phyloP scores from a whole-genome alignment of 768 basidiomycete genomes.

The Arthromyces matolae region DNA sequence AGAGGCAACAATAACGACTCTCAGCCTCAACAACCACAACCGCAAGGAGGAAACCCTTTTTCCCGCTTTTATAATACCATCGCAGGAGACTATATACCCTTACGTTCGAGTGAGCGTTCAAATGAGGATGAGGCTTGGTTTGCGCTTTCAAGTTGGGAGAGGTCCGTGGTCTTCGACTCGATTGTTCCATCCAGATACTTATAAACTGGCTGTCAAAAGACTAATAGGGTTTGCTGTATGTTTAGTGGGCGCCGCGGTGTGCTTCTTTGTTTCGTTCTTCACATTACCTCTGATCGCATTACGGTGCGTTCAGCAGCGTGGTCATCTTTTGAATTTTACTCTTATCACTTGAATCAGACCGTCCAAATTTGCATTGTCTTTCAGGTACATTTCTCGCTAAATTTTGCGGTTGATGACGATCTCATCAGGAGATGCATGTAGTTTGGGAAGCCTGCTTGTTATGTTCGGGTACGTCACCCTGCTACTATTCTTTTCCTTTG shows the following conservation, averaged over 20 bases:
- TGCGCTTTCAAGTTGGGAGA: constrained; percentile 89
- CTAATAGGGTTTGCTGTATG: constrained; percentile 90
- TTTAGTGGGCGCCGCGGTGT: constrained; percentile 84
- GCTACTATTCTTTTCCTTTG: background rate
- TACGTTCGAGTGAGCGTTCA: constrained; percentile 74
- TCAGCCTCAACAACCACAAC: constrained; percentile 27
- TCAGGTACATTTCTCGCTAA: constrained; percentile 48
- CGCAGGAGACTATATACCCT: constrained; percentile 83
- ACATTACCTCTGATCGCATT: constrained; percentile 58
- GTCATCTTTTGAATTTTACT: constrained; percentile 7
- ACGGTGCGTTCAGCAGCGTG: constrained; percentile 26
- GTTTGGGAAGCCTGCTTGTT: constrained; percentile 86
- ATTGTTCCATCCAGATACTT: background rate
- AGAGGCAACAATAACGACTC: constrained; percentile 67
- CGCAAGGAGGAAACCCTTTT: constrained; percentile 59
- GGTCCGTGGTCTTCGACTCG: constrained; percentile 40
- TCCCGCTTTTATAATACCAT: constrained; percentile 84
- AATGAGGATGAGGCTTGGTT: constrained; percentile 98
- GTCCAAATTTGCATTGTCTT: constrained; percentile 86
- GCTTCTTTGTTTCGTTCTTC: constrained; percentile 89
- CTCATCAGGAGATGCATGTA: constrained; percentile 28
- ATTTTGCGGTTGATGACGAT: background rate
- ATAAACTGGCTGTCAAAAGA: constrained; percentile 33
- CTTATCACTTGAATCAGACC: constrained; percentile 50
- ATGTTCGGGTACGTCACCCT: constrained; percentile 78